phyloP scores from a whole-genome alignment of 768 basidiomycete species.

The Glaciozyma martinii region DNA sequence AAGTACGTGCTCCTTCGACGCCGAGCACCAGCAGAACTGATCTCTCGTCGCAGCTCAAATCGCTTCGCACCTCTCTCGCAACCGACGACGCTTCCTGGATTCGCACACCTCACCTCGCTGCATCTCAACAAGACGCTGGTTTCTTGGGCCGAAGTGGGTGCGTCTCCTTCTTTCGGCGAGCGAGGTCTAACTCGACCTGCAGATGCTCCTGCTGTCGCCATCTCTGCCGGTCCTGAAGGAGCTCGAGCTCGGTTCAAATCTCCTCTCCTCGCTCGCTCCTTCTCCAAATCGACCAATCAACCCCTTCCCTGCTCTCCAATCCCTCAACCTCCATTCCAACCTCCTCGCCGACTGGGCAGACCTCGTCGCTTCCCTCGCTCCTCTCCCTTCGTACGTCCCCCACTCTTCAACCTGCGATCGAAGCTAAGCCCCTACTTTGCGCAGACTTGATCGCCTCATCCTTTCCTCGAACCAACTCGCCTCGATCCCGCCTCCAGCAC shows the following conservation, averaged over 20 bases:
- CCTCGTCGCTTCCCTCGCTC: constrained; percentile 11
- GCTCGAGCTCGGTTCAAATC: constrained; percentile 67
- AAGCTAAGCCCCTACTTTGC: constrained; percentile 10
- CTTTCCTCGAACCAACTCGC: constrained; percentile 56
- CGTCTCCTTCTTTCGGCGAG: neutral
- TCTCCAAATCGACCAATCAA: neutral
- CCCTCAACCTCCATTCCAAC: constrained; percentile 67
- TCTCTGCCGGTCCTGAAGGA: constrained; percentile 28
- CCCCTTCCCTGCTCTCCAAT: constrained; percentile 40
- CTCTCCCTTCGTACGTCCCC: constrained; percentile 21
- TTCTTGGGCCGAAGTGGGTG: constrained; percentile 58
- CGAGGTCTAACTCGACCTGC: neutral
- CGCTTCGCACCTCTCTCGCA: constrained; percentile 47
- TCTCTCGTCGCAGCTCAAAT: constrained; percentile 51
- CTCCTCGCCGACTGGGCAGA: constrained; percentile 49
- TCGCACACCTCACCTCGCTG: constrained; percentile 48
- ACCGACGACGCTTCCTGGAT: neutral
- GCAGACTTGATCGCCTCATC: constrained; percentile 57
- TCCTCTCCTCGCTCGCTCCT: constrained; percentile 42
- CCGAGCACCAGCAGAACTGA: neutral
- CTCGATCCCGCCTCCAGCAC: constrained; percentile 39
- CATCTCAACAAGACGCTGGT: constrained; percentile 66
- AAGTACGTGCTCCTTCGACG: constrained; percentile 53
- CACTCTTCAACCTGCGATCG: neutral
- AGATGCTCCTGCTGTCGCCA: constrained; percentile 38